Percentiles rank a stretch among this genome's conserved stretches.
These are phyloP conservation scores for Larix kaempferi DNA, from an alignment of 75 land plant genomes.

Conservation along the genomic window DNA sequence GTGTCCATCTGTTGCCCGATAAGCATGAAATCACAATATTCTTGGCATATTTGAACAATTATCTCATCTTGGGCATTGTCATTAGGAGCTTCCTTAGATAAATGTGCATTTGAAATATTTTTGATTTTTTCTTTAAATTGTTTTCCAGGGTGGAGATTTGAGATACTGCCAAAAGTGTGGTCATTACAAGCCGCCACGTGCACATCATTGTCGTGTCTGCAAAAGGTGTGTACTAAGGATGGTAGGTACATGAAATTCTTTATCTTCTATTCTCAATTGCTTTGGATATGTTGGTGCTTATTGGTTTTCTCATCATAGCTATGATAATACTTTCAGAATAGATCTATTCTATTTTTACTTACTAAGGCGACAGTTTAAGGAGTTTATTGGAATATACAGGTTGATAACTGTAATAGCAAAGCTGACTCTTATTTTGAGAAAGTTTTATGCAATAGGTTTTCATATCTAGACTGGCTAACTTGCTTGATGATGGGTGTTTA, in stretches of 20 bases:
- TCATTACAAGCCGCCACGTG: slow-evolving; percentile 92
- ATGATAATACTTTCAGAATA: background rate
- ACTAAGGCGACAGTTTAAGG: background rate
- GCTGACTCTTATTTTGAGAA: no score
- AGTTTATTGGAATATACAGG: background rate
- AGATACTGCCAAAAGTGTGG: slow-evolving; percentile 96
- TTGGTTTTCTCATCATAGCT: background rate
- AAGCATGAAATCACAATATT: no score
- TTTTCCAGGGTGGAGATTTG: slow-evolving; percentile 86
- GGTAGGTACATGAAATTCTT: slow-evolving; percentile 47
- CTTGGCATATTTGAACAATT: background rate
- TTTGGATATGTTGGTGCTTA: slow-evolving; percentile 6
- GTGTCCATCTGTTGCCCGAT: no score
- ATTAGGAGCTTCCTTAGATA: background rate
- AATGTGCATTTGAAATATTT: no score
- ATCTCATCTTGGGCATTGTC: background rate
- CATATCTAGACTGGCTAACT: background rate
- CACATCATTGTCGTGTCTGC: slow-evolving; percentile 98
- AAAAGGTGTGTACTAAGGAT: slow-evolving; percentile 92
- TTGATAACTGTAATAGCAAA: background rate
- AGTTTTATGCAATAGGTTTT: background rate
- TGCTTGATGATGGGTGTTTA: slow-evolving; percentile 1
- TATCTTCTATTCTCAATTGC: slow-evolving; percentile 11
- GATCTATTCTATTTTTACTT: background rate
- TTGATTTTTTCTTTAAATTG: slow-evolving; percentile 13